Conservation (phyloP, 73 alveolate species). For the Vitrella brassicaformis region DNA sequence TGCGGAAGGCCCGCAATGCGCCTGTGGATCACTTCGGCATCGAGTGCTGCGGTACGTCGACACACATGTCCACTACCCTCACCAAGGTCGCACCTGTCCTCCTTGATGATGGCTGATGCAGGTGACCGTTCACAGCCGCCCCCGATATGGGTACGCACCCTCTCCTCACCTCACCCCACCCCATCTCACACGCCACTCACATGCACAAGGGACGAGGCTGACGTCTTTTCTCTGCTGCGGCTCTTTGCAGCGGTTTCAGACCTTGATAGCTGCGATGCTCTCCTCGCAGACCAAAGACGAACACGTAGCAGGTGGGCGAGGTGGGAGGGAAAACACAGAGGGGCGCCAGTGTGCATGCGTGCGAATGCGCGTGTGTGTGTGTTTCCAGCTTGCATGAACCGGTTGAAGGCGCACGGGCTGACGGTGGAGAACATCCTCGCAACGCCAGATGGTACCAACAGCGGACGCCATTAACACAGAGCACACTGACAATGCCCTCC, state of each 20-base stretch:
- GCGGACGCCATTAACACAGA: no score
- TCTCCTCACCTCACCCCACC: neutral
- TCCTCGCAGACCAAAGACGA: constrained; percentile 63
- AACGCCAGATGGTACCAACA: no score
- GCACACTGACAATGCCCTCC: no score
- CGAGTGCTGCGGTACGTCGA: no score
- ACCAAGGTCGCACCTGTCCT: neutral
- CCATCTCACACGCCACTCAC: neutral
- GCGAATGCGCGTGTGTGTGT: no score
- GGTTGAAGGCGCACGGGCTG: constrained; percentile 46
- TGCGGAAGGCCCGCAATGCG: no score
- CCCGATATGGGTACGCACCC: neutral
- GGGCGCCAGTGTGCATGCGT: no score
- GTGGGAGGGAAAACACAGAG: no score
- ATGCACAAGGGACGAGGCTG: neutral
- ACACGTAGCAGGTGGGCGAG: no score
- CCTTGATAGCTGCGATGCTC: constrained; percentile 57
- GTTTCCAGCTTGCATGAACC: constrained; percentile 41
- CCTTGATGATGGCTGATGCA: neutral
- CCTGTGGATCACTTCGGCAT: no score
- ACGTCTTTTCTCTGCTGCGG: neutral
- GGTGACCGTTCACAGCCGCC: neutral
- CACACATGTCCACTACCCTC: no score
- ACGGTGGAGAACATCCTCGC: constrained; percentile 45
- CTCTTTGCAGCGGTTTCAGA: constrained; percentile 17